These are phyloP conservation scores for Neurospora sp. DNA, from an alignment of 495 filamentous ascomycete species.

Conservation along the genomic window DNA sequence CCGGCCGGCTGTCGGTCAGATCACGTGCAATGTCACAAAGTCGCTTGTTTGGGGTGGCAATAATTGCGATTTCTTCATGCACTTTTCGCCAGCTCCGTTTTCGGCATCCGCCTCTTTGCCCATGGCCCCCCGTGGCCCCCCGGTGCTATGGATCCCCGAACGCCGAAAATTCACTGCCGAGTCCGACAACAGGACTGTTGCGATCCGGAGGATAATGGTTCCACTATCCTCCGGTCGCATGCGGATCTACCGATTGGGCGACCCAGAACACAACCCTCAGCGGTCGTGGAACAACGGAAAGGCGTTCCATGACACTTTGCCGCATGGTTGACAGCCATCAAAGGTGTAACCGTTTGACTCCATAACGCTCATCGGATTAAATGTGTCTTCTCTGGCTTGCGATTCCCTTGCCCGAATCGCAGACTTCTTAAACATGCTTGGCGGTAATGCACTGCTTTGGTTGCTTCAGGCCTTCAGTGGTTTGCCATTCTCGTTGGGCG, in stretches of 20 bases:
- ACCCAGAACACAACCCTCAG: neutral
- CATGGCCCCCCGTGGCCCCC: neutral
- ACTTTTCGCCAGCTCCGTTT: neutral
- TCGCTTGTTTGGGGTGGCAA: neutral
- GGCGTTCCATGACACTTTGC: neutral
- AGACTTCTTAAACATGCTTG: neutral
- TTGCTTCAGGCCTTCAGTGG: neutral
- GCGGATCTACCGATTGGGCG: neutral
- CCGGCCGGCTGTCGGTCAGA: neutral
- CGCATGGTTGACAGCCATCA: neutral
- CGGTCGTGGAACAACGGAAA: neutral
- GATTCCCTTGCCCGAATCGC: neutral
- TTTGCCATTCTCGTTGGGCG: neutral
- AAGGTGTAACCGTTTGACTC: neutral
- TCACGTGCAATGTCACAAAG: neutral
- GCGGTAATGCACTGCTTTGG: neutral
- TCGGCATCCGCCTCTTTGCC: neutral
- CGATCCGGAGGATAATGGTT: neutral
- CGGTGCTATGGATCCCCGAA: neutral
- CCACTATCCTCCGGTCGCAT: neutral
- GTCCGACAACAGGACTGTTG: neutral
- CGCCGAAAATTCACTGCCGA: neutral
- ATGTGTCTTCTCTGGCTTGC: neutral
- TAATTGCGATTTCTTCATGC: neutral
- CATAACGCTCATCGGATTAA: neutral